Evolutionary conservation across 257 asterid species (phyloP), one percentile per base, ranked within the genome.

Genomic region (Primulina eburnea): DNA sequence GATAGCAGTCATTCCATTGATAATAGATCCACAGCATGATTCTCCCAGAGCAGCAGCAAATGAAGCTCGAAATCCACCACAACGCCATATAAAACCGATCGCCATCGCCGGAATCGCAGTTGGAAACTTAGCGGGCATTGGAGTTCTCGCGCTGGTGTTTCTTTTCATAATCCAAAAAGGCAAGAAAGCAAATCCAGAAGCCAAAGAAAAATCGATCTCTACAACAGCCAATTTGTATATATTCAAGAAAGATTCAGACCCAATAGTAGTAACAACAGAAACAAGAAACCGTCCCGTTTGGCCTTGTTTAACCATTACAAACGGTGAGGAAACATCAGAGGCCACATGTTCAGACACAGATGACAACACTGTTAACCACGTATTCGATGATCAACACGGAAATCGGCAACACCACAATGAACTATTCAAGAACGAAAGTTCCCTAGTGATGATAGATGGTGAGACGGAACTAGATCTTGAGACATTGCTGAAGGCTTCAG

Each of bases 1-100:
- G 8, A 90, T 93, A 72, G 97, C 97, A 4, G 99, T 86, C 71
- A 90, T 93, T 21, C 99, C 99, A 0, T 81, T 83, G 73, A 83
- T 85, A 20, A 72, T 87, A 14, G 20, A 47, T 5, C 56, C 56
- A 16, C 12, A 2, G 18, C 56, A 47, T 4, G 20, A 16, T 47
- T 47, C 56, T 47, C 56, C 56, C 7, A 8, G 6, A 4, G 5
- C 56, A 47, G 20, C 81, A 32, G 40, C 79, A 35, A 67, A 30
- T 65, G 73, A 76, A 52, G 72, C 70, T 20, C 83, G 70, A 50
- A 52, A 55, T 55, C 79, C 83, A 65, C 60, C 68, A 10, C 83
- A 77, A 40, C 88, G 76, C 32, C 80, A 87, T 38, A 75, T 90
- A 11, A 87, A 87, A 55, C 95, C 97, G 0, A 91, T 78, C 5